Conservation (phyloP, 1,284 basidiomycete genomes). For the Phellopilus nigrolimitatus region DNA sequence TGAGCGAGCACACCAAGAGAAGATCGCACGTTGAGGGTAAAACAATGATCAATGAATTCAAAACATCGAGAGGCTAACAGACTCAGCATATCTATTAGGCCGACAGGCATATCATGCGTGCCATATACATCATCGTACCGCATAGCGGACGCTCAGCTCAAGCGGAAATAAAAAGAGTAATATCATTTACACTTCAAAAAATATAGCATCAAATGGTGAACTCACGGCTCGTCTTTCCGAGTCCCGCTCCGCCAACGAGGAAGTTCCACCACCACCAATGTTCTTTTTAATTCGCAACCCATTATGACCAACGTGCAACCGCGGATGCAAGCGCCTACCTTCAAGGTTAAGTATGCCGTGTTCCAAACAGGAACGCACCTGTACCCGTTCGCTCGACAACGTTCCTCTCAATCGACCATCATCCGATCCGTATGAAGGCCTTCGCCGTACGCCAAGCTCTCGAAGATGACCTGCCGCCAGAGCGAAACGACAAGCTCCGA, state of each 20-base stretch:
- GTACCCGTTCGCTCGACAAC: background rate
- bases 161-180: conserved; percentile 23
- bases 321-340: background rate
- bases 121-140: background rate
- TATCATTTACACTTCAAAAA: conserved; percentile 40
- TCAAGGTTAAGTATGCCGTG: conserved; percentile 6
- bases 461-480: conserved; percentile 88
- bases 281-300: background rate
- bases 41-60: conserved; percentile 1
- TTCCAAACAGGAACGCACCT: conserved; percentile 20
- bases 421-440: conserved; percentile 74
- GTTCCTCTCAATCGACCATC: conserved; percentile 36
- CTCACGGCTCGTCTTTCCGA: conserved; percentile 36
- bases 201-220: conserved; percentile 39
- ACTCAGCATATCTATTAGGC: background rate
- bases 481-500: conserved; percentile 66
- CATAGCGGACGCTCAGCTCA: background rate
- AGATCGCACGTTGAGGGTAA: background rate
- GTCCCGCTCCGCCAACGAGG: conserved; percentile 15
- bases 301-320: background rate
- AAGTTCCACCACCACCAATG: background rate
- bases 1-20: background rate
- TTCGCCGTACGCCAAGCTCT: conserved; percentile 84
- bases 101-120: background rate
- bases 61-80: background rate